phyloP scores from a whole-genome alignment of 306 rosid genomes.

The Begonia fuchsioides region DNA sequence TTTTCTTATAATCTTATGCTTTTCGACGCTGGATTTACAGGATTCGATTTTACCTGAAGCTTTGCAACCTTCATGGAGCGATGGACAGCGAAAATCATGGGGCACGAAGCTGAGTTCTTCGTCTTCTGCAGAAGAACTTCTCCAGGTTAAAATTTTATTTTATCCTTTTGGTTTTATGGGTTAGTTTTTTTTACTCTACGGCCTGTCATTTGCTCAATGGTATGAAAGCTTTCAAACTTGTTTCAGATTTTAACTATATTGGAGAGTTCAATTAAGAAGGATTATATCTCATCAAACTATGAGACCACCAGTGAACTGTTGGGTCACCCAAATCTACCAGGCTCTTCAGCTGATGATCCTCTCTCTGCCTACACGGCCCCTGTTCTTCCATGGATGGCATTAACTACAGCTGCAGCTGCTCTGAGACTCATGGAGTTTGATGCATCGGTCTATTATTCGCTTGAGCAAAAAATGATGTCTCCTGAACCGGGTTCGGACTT shows the following conservation, averaged over 20 bases:
- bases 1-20: slow-evolving; percentile 3
- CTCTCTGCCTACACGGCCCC: slow-evolving; percentile 18
- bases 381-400: slow-evolving; percentile 62
- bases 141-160: slow-evolving; percentile 32
- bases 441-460: slow-evolving; percentile 28
- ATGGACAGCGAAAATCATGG: slow-evolving; percentile 41
- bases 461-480: slow-evolving; percentile 36
- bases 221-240: neutral
- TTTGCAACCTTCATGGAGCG: slow-evolving; percentile 42
- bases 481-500: slow-evolving; percentile 24
- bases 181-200: neutral
- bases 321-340: slow-evolving; percentile 18
- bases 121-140: slow-evolving; percentile 46
- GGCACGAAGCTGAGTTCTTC: slow-evolving; percentile 28
- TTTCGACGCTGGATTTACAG: slow-evolving; percentile 21
- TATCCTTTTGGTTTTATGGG: neutral
- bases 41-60: slow-evolving; percentile 49
- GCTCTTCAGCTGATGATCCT: slow-evolving; percentile 13
- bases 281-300: slow-evolving; percentile 35
- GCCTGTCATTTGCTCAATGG: no score
- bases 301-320: slow-evolving; percentile 48
- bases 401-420: slow-evolving; percentile 55
- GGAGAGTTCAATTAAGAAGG: slow-evolving; percentile 50
- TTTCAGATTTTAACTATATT: slow-evolving; percentile 43
- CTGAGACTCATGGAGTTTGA: slow-evolving; percentile 67